Conservation (phyloP, 495 filamentous ascomycete genomes). For the Massariosphaeria phaeospora region DNA sequence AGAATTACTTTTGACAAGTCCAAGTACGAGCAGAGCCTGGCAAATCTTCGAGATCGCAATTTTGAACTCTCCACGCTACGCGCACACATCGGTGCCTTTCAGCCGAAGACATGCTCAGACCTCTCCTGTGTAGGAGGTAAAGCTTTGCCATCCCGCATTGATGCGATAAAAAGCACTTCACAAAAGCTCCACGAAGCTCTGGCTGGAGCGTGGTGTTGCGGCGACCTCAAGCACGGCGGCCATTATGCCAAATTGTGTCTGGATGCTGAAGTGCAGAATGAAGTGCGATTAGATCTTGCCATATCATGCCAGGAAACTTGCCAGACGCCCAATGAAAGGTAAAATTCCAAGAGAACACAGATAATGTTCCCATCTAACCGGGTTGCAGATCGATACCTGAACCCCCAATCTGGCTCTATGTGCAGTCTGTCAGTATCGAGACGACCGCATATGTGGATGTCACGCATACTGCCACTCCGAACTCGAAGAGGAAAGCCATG, state of each 20-base stretch:
- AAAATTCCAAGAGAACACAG: no score
- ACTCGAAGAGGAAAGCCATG: no score
- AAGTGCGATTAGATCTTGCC: constrained; percentile 18
- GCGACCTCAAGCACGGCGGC: constrained; percentile 31
- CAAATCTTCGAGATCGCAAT: constrained; percentile 10
- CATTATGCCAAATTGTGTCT: constrained; percentile 40
- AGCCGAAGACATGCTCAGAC: background rate
- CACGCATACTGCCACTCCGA: no score
- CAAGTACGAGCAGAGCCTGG: constrained; percentile 8
- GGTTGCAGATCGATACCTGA: background rate
- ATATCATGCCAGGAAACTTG: constrained; percentile 18
- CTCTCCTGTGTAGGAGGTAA: background rate
- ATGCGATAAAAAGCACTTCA: constrained; percentile 35
- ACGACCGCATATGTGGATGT: background rate
- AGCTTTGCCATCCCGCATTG: constrained; percentile 14
- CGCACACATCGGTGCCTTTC: constrained; percentile 13
- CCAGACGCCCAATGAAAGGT: background rate
- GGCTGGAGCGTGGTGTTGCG: constrained; percentile 35
- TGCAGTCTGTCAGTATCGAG: constrained; percentile 18
- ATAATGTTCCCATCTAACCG: background rate
- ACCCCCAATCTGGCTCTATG: constrained; percentile 28
- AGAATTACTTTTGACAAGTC: constrained; percentile 16
- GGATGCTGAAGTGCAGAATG: constrained; percentile 27
- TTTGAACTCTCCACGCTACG: constrained; percentile 6
- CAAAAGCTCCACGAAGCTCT: constrained; percentile 40